Evolutionary conservation across 2,329 filamentous ascomycete species (phyloP).

Genomic region (Simplicillium aogashimaense): DNA sequence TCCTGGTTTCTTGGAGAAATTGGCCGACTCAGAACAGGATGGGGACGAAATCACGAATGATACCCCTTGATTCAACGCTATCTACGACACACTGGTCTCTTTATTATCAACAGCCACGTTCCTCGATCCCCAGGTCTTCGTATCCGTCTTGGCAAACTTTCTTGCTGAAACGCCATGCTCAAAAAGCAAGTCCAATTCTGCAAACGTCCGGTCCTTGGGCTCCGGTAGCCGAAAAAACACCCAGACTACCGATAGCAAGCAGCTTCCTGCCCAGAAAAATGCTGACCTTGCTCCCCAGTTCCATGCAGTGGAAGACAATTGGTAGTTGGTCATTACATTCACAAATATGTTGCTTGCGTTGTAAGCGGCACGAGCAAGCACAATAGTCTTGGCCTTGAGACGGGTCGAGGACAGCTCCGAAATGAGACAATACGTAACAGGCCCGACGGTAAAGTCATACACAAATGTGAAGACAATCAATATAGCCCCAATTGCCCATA

Average conservation of each 20-base stretch:
- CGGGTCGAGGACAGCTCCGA: slow-evolving; percentile 44
- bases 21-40: slow-evolving; percentile 10
- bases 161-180: slow-evolving; percentile 26
- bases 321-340: slow-evolving; percentile 38
- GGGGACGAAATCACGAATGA: not conserved
- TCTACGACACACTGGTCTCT: too few relatives aligned
- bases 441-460: slow-evolving; percentile 45
- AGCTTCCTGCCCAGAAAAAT: slow-evolving; percentile 37
- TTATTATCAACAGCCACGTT: not conserved
- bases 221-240: slow-evolving; percentile 42
- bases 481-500: slow-evolving; percentile 35
- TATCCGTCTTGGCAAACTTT: slow-evolving; percentile 24
- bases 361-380: slow-evolving; percentile 32
- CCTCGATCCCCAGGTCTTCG: slow-evolving; percentile 15
- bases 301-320: slow-evolving; percentile 34
- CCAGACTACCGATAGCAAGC: slow-evolving; percentile 37
- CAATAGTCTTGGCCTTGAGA: slow-evolving; percentile 44
- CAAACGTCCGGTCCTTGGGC: slow-evolving; percentile 37
- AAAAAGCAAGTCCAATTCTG: slow-evolving; percentile 32
- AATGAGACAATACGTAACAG: slow-evolving; percentile 40
- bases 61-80: not conserved
- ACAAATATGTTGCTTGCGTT: slow-evolving; percentile 40
- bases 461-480: slow-evolving; percentile 41
- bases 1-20: too few relatives aligned
- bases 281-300: slow-evolving; percentile 37